Evolutionary conservation across 176 grass and related monocot genomes (phyloP).

Genomic region (Typha latifolia): DNA sequence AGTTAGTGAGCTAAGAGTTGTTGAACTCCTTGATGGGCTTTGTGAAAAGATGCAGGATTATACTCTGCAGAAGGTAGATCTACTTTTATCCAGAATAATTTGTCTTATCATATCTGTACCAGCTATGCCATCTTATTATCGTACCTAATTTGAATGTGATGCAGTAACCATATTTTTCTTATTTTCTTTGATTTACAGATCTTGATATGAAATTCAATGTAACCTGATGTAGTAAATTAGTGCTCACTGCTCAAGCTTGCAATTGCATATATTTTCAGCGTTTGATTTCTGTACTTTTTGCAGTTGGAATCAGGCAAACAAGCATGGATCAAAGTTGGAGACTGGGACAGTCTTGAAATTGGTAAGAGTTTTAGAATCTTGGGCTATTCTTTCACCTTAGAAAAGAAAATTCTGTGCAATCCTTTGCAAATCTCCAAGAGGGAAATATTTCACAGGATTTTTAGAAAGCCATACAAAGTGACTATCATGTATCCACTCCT

Average conservation of each 20-base stretch:
- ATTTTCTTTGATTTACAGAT: neutral
- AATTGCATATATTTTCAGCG: constrained; percentile 3
- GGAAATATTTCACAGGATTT: too few relatives aligned
- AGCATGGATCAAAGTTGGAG: constrained; percentile 68
- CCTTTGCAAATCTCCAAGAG: too few relatives aligned
- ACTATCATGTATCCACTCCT: too few relatives aligned
- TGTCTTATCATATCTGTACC: neutral
- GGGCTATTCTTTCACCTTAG: constrained; percentile 5
- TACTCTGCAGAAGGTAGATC: constrained; percentile 57
- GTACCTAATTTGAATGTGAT: neutral
- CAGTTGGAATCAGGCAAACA: constrained; percentile 69
- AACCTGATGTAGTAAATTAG: neutral
- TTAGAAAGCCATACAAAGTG: too few relatives aligned
- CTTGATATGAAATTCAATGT: neutral
- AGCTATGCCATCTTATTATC: neutral
- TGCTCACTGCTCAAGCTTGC: too few relatives aligned
- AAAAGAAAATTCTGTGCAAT: neutral
- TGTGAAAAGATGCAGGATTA: constrained; percentile 98
- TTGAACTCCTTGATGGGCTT: constrained; percentile 93
- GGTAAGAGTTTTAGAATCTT: constrained; percentile 29
- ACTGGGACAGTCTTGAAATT: constrained; percentile 58
- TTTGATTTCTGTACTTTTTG: constrained; percentile 16
- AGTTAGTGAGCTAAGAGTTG: constrained; percentile 80
- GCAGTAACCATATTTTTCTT: neutral
- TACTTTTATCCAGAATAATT: too few relatives aligned